Evolutionary conservation across 306 rosid species (phyloP), one percentile per base, ranked within the genome.

Genomic region (Parietaria judaica): DNA sequence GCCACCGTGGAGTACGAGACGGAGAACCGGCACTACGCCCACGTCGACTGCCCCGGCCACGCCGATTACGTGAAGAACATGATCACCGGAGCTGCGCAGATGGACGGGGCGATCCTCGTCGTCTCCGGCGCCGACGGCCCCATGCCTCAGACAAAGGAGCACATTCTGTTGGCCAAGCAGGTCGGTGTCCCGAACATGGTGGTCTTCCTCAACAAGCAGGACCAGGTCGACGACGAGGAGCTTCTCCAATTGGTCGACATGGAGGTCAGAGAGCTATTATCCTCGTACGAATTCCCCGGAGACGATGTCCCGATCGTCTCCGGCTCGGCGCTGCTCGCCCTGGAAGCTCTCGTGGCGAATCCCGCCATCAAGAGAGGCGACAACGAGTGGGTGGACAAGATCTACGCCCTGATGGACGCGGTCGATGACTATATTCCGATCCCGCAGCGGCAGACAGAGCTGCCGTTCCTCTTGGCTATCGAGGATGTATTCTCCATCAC

Each of bases 1-100:
- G 96, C 96, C 79, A 84, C 94, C 13, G 96, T 88, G 14, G 96
- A 88, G 68, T 88, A 88, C 75, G 96, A 88, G 74, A 88, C 96
- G 3, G 89, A 80, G 81, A 88, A n/a, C 51, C 87, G 96, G 14
- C 96, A 87, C 75, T 87, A 87, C 67, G 95, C 92, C 35, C 92
- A 85, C 68, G 88, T 85, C 1, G 92, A 85, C 84, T 85, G 92
- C 70, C 92, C 92, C 10, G 94, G 94, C 36, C 94, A 85, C 71
- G 94, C 94, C 10, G 94, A 85, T 4, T 85, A 85, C 50, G 94
- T 85, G 36, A 85, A 85, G 69, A 85, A 85, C 72, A 85, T 85
- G 94, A 85, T 85, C 36, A 85, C 94, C 34, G 94, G 94, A 6
- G 94, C 94, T 7, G 94, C 94, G 14, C 94, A 85, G 77, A 85